These are phyloP conservation scores for Coix lacrymajobi DNA, from an alignment of 176 grass and related monocot genomes.

Conservation along the genomic window DNA sequence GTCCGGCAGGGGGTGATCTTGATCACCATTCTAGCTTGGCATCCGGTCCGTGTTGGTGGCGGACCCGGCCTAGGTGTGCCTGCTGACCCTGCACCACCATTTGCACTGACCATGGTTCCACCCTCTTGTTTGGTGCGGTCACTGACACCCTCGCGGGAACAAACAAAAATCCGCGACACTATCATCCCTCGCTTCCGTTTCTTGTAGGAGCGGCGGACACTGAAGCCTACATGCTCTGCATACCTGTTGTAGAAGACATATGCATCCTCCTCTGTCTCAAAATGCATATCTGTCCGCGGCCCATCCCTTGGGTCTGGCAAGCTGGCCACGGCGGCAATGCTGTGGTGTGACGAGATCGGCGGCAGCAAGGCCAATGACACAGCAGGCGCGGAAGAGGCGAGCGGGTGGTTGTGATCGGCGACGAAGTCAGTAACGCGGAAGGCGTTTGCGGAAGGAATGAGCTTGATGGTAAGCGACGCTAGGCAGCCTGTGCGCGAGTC, in stretches of 20 bases:
- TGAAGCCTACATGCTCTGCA: conserved; percentile 73
- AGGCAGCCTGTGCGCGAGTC: conserved; percentile 71
- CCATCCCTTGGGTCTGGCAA: conserved; percentile 59
- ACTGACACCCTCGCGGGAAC: conserved; percentile 71
- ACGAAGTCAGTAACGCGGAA: conserved; percentile 65
- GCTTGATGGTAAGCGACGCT: conserved; percentile 71
- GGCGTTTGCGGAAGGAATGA: conserved; percentile 51
- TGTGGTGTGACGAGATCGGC: conserved; percentile 24
- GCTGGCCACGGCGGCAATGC: conserved; percentile 9
- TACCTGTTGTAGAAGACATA: conserved; percentile 80
- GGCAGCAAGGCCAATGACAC: conserved; percentile 42
- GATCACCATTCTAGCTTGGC: conserved; percentile 72
- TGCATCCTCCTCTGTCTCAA: conserved; percentile 64
- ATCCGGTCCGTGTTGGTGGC: conserved; percentile 61
- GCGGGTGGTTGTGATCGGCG: conserved; percentile 52
- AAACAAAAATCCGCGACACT: conserved; percentile 69
- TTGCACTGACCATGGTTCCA: not conserved
- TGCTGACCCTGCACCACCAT: conserved; percentile 27
- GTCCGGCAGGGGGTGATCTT: conserved; percentile 73
- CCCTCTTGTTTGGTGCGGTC: conserved; percentile 46
- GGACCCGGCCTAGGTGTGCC: conserved; percentile 58
- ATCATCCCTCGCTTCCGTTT: conserved; percentile 66
- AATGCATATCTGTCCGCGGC: conserved; percentile 53
- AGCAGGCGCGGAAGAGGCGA: conserved; percentile 42
- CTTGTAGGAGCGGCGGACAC: conserved; percentile 75